Evolutionary conservation across 129 eudicot species (phyloP), one percentile per base, ranked within the genome.

Genomic region (Dittrichia graveolens): DNA sequence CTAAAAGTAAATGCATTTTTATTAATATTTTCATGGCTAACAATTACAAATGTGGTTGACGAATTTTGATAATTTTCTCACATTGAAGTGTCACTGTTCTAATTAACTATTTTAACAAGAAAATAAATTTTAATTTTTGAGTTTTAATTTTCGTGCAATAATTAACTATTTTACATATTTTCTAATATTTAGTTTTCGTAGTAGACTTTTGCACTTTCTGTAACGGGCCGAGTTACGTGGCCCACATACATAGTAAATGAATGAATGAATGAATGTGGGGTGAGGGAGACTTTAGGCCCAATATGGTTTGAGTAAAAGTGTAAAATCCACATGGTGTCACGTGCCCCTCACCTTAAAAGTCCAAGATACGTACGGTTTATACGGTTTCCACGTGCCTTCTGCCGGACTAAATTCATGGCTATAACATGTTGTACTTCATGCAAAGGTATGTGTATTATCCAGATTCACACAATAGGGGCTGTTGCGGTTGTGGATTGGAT

Each of bases 281-380:
- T 72, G 40, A 31, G 44, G 0, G 31, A 62, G 43, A 5, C 38
- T 5, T 41, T 46, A 54, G 63, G 82, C 82, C 82, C 77, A 70
- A 5, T 42, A 52, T 67, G 38, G 18, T 31, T 44, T 3, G 39
- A 47, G 18, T 24, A 24, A 24, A 24, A 24, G 31, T 24, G n/a
- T 34, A 71, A 52, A 71, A 70, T 67, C 52, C 82, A 78, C 82
- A 61, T 70, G 77, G 72, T 2, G 34, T 61, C 72, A 70, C 71
- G 82, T 78, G 77, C 52, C 43, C 47, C 53, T 24, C 15, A 6
- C 11, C 50, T 38, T 43, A 53, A 78, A 71, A 71, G 77, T 78
- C 82, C 61, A 78, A 70, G 65, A 70, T 61, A 71, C 52, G 72
- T 70, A 78, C 81, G 77, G 81, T 14, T 69, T 3, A 31, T 69